Evolutionary conservation across 108 stramenopile species (phyloP).

Genomic region (Skeletonema potamos): DNA sequence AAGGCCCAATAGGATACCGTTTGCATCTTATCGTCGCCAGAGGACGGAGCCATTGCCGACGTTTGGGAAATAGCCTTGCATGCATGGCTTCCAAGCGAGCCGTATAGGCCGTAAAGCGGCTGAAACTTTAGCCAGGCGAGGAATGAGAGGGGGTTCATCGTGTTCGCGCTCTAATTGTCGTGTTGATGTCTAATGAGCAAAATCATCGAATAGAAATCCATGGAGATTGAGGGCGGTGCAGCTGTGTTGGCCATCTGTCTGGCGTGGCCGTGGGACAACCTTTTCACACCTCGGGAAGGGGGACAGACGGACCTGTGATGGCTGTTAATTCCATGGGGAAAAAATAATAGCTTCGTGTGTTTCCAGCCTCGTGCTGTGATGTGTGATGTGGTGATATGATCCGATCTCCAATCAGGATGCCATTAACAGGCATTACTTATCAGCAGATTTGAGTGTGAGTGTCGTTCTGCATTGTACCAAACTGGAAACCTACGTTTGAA

Average conservation of each 20-base stretch:
- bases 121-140: conserved; percentile 17
- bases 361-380: no score
- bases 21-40: background rate
- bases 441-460: no score
- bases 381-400: no score
- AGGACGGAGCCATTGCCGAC: background rate
- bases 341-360: no score
- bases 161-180: no score
- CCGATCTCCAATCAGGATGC: no score
- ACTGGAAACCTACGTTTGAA: no score
- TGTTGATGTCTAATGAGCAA: no score
- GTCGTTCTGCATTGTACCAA: no score
- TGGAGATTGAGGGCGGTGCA: background rate
- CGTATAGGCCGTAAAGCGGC: conserved; percentile 11
- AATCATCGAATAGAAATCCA: no score
- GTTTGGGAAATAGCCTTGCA: conserved; percentile 13
- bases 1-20: conserved; percentile 24
- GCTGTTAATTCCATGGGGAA: background rate
- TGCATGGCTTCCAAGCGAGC: conserved; percentile 1
- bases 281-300: background rate
- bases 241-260: background rate
- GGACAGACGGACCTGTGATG: background rate
- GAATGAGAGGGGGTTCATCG: conserved; percentile 14
- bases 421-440: no score
- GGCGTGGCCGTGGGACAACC: background rate